Base-by-base conservation (phyloP, 805 yeast genomes). In the Scheffersomyces stipitis region DNA sequence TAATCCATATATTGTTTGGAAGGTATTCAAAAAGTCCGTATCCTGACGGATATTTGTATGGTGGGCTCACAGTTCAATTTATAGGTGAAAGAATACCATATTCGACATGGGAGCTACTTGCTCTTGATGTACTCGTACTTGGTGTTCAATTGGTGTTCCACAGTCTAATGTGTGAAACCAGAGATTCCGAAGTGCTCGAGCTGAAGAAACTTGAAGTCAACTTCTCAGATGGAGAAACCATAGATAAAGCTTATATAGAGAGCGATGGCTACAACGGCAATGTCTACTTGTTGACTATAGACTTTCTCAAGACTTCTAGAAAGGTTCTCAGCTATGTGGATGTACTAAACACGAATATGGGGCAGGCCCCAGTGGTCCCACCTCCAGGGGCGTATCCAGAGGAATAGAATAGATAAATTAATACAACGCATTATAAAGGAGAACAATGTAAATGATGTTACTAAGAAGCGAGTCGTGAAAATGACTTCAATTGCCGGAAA, bases 211-310 rank as follows among this genome's bases (percentile, higher is more conserved):
- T 30, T 7, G 41, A 17, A 3, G n/a, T 20, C 9, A 31, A 24
- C 18, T 14, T 15, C n/a, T 15, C 28, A 13, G 48, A 38, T 4
- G 43, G 40, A 7, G 38, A 29, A 30, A 42, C 35, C 3, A 40
- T 46, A n/a, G 54, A 48, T 13, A 42, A 37, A 29, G 38, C 40
- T 18, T 51, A 52, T 15, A 33, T 40, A 5, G 56, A 48, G 10
- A 30, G 57, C 10, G 73, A 69, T 46, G 74, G 74, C 2, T 68
- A 60, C 46, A 58, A 52, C 33, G 73, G 74, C 2, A 61, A 63
- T 29, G 71, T 68, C 6, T 38, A 39, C 28, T 45, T 69, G 24
- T 16, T 66, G 15, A 42, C 53, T 2, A 40, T 69, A 14, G 56
- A 66, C 33, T 17, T 64, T 8, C 28, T 46, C 18, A 47, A 34